Percentiles rank a stretch among this genome's conserved stretches.
Conservation (phyloP, 345 rosid genomes). For the Mallotus nudiflorus region DNA sequence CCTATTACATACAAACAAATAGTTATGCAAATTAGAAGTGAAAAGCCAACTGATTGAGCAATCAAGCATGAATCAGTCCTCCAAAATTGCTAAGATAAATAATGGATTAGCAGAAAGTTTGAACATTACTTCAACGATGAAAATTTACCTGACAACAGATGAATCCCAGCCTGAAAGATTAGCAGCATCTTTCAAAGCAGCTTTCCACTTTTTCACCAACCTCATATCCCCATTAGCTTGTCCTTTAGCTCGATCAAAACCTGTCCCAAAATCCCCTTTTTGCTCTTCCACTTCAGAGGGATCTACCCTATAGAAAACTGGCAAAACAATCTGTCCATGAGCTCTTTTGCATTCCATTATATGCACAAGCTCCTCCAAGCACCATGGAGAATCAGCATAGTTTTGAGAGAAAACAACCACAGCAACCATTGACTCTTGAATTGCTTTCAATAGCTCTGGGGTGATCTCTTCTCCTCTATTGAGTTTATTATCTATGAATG, state of each 20-base stretch:
- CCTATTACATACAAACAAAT: neutral
- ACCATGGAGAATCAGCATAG: constrained; percentile 14
- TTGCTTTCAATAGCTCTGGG: constrained; percentile 8
- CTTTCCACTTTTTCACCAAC: constrained; percentile 6
- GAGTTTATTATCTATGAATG: constrained; percentile 14
- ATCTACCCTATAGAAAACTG: constrained; percentile 9
- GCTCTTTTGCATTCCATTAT: constrained; percentile 13
- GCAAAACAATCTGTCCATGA: constrained; percentile 11
- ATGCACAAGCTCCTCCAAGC: constrained; percentile 17
- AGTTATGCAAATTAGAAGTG: too few species aligned
- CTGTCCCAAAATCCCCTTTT: constrained; percentile 5
- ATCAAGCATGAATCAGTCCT: too few species aligned
- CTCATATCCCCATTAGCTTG: constrained; percentile 11
- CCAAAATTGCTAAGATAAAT: too few species aligned
- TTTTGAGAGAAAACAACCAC: constrained; percentile 14
- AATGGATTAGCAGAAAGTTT: too few species aligned
- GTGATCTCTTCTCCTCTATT: constrained; percentile 14
- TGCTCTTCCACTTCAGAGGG: constrained; percentile 12
- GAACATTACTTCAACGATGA: too few species aligned
- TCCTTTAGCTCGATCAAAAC: constrained; percentile 7
- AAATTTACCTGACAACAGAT: constrained; percentile 5
- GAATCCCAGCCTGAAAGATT: constrained; percentile 11
- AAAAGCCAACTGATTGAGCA: too few species aligned
- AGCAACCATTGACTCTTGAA: constrained; percentile 15
- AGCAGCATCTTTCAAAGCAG: constrained; percentile 8